Evolutionary conservation across 2,329 filamentous ascomycete genomes (phyloP).

Genomic region (Fusarium anguioides): DNA sequence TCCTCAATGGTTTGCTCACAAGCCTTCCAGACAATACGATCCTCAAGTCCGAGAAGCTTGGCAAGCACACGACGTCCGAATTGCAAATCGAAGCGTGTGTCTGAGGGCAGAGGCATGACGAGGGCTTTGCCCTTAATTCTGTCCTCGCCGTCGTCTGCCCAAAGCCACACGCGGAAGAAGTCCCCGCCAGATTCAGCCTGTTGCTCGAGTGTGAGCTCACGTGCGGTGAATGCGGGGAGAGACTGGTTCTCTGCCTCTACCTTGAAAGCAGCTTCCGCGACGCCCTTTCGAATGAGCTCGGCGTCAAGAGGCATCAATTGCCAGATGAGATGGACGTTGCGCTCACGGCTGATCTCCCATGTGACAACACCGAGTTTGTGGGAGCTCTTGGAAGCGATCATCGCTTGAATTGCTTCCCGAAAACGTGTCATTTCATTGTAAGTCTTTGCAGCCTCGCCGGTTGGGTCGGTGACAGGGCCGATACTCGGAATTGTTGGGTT

Average conservation of each 20-base stretch:
- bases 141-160: conserved; percentile 68
- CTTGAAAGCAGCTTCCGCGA: conserved; percentile 89
- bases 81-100: conserved; percentile 86
- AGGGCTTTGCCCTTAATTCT: conserved; percentile 71
- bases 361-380: conserved; percentile 82
- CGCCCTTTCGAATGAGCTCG: conserved; percentile 73
- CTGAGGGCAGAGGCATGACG: conserved; percentile 77
- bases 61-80: conserved; percentile 89
- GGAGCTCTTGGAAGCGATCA: conserved; percentile 70
- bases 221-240: conserved; percentile 63
- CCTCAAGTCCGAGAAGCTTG: conserved; percentile 84
- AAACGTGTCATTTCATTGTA: conserved; percentile 87
- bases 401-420: conserved; percentile 78
- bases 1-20: conserved; percentile 81
- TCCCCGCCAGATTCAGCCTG: conserved; percentile 65
- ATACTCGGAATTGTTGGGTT: conserved; percentile 79
- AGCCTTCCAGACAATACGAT: conserved; percentile 85
- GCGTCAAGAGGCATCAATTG: conserved; percentile 85
- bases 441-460: conserved; percentile 68
- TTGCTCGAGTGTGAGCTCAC: conserved; percentile 62
- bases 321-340: conserved; percentile 92
- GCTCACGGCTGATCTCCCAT: conserved; percentile 87
- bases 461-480: conserved; percentile 61
- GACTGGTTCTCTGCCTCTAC: conserved; percentile 83
- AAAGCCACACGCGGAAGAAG: conserved; percentile 87